phyloP scores from a whole-genome alignment of 2,329 filamentous ascomycete genomes.

The Monosporascus sp. region DNA sequence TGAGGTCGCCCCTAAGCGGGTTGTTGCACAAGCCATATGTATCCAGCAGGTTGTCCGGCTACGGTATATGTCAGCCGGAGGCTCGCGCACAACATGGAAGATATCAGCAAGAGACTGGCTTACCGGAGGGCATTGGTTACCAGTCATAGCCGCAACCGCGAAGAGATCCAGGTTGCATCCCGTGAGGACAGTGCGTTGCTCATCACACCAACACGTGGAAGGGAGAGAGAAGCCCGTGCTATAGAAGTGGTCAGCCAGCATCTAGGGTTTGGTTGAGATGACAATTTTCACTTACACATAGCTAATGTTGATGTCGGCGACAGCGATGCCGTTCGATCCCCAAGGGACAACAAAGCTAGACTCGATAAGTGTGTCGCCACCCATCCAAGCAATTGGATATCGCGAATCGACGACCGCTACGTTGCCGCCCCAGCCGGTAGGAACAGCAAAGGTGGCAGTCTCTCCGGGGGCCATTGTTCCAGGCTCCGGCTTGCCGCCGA shows the following conservation, averaged over 20 bases:
- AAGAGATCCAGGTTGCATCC: constrained; percentile 17
- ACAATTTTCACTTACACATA: constrained; percentile 9
- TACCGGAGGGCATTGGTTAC: constrained; percentile 7
- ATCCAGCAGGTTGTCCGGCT: constrained; percentile 3
- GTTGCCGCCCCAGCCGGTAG: constrained; percentile 3
- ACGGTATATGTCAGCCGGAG: neutral
- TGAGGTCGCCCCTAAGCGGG: constrained; percentile 6
- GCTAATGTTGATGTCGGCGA: constrained; percentile 14
- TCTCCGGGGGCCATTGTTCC: constrained; percentile 9
- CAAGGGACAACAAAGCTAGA: constrained; percentile 6
- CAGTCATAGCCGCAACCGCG: neutral
- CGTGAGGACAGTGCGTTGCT: constrained; percentile 2
- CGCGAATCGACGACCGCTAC: neutral
- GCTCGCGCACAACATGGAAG: neutral
- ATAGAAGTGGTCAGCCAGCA: neutral
- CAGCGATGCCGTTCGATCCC: neutral
- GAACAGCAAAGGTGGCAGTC: constrained; percentile 8
- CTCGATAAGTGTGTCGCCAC: neutral
- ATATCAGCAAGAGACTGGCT: neutral
- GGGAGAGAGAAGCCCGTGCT: constrained; percentile 13
- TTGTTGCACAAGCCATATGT: constrained; percentile 11
- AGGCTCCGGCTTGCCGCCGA: constrained; percentile 2
- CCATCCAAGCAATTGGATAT: neutral
- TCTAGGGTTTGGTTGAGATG: neutral
- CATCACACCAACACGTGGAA: constrained; percentile 12